Evolutionary conservation across 257 asterid species (phyloP).

Genomic region (Ilex asprella): DNA sequence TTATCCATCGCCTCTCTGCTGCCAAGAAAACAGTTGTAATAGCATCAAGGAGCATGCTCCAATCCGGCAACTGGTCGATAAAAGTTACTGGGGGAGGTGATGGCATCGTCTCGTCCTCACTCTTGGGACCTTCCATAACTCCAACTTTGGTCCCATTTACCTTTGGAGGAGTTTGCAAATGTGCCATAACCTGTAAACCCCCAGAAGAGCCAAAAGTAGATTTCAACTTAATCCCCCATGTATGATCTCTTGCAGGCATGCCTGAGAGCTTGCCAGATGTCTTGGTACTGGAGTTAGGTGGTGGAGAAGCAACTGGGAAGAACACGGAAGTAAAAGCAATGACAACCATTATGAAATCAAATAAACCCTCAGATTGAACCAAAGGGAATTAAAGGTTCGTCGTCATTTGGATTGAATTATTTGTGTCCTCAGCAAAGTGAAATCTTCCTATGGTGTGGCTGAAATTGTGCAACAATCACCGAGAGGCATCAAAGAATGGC

Average conservation of each 20-base stretch:
- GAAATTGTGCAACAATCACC: constrained; percentile 13
- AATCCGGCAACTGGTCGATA: constrained; percentile 88
- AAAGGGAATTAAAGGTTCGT: too few relatives aligned
- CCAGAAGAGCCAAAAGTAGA: constrained; percentile 44
- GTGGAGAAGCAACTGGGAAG: constrained; percentile 50
- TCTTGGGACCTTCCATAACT: constrained; percentile 55
- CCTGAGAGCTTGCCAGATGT: constrained; percentile 48
- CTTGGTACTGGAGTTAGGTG: constrained; percentile 56
- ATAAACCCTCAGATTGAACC: too few relatives aligned
- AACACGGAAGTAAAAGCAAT: constrained; percentile 75
- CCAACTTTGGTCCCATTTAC: constrained; percentile 90
- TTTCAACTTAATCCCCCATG: constrained; percentile 56
- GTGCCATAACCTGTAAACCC: constrained; percentile 61
- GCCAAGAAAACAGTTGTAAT: constrained; percentile 91
- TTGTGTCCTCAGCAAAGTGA: constrained; percentile 7
- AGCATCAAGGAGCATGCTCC: constrained; percentile 99
- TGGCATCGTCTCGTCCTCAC: constrained; percentile 44
- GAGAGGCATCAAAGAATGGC: neutral
- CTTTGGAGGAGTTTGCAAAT: constrained; percentile 84
- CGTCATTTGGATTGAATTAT: neutral
- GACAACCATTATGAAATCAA: constrained; percentile 53
- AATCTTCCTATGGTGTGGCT: constrained; percentile 8
- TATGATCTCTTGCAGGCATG: constrained; percentile 51
- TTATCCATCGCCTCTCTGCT: constrained; percentile 99
- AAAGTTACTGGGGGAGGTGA: constrained; percentile 89